Evolutionary conservation across 2,329 filamentous ascomycete genomes (phyloP), one percentile per base, ranked within the genome.

Genomic region (Penicillium sp.): DNA sequence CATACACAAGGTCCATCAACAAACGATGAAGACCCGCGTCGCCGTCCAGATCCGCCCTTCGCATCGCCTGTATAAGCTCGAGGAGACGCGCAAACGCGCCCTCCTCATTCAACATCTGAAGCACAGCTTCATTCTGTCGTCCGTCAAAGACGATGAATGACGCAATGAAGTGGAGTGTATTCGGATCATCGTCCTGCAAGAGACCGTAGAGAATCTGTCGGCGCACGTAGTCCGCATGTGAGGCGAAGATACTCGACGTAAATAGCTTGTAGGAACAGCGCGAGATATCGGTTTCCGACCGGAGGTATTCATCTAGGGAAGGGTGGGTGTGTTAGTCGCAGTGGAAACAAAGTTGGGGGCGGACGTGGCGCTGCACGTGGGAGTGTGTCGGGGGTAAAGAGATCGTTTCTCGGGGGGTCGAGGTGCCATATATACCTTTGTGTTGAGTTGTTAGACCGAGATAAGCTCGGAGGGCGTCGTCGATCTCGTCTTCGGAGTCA

Each of bases 201-300:
- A 99, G 81, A 73, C 91, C 93, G 76, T 96, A 92, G 64, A 97
- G 86, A 69, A 99, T 91, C 78, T 97, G 94, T 45, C 86, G 89
- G 62, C 93, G 90, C 62, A 97, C 90, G 76, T 99, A 97, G 57
- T 91, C 88, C 65, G 86, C 84, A 73, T 97, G 88, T 15, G 82
- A 76, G 27, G 78, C 76, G 74, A 95, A 99, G 45, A 97, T 80
- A 19, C 80, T 78, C 72, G 92, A 92, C 52, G 88, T 82, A 57
- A 95, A 81, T 38, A 99, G 83, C 73, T 86, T 86, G 73, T 90
- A 89, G 59, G 89, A 89, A 78, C 93, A 97, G 67, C 82, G 85
- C 25, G 87, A 86, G 57, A 96, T 82, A 69, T 95, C 90, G 70
- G 93, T 86, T 66, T 95, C 90, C 66, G 86, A 87, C 57, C 85